Conservation (phyloP, 1,284 basidiomycete species). For the Ceratobasidium sp. region DNA sequence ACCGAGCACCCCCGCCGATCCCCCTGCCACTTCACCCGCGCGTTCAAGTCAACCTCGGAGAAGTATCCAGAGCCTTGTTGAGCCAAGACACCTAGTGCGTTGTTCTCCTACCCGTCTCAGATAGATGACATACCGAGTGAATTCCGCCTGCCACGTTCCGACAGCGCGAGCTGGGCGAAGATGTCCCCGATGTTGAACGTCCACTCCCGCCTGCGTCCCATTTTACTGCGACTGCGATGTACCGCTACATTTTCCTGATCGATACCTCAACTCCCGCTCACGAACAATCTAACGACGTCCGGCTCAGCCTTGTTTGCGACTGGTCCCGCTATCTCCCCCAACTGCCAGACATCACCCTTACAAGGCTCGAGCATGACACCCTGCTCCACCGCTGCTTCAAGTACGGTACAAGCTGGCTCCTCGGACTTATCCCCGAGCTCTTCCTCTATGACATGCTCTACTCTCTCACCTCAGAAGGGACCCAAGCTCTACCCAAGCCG, state of each 20-base stretch:
- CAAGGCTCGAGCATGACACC: conserved; percentile 17
- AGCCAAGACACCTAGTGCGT: neutral
- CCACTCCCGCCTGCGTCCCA: neutral
- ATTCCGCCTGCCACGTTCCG: neutral
- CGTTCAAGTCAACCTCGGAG: neutral
- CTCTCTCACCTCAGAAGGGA: neutral
- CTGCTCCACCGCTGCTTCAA: conserved; percentile 21
- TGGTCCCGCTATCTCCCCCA: conserved; percentile 38
- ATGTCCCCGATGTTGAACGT: neutral
- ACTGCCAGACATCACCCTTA: neutral
- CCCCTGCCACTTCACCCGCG: too few relatives aligned
- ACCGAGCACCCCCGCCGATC: neutral
- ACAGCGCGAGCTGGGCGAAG: neutral
- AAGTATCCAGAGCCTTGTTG: neutral
- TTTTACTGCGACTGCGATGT: neutral
- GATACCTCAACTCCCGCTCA: neutral
- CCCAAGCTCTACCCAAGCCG: neutral
- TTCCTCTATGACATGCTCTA: conserved; percentile 39
- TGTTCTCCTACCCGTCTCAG: neutral
- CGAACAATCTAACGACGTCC: conserved; percentile 8
- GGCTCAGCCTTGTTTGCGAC: conserved; percentile 18
- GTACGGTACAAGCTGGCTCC: conserved; percentile 28
- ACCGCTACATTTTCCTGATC: conserved; percentile 36
- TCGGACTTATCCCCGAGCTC: conserved; percentile 13
- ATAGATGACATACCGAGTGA: neutral